Percentiles rank a stretch among this genome's conserved stretches.
Conservation (phyloP, 2,329 filamentous ascomycete genomes). For the Arthrobotrys musiformis region DNA sequence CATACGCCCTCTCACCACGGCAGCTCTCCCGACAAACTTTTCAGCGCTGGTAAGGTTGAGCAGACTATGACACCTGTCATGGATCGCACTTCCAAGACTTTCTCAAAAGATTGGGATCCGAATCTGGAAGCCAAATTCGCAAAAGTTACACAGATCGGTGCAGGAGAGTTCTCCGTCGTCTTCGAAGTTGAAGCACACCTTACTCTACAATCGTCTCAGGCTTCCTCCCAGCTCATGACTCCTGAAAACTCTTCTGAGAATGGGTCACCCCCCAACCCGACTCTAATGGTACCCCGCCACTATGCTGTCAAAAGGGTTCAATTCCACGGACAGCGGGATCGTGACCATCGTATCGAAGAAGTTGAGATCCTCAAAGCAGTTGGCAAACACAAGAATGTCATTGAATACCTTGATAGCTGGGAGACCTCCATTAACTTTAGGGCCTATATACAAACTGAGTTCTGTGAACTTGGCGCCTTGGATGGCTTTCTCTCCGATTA, state of each 20-base stretch:
- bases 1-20: constrained; percentile 48
- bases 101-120: constrained; percentile 70
- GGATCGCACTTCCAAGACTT: constrained; percentile 66
- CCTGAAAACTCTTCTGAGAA: constrained; percentile 66
- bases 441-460: constrained; percentile 97
- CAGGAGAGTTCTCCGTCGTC: constrained; percentile 92
- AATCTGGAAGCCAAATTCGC: constrained; percentile 75
- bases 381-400: constrained; percentile 81
- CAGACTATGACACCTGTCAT: constrained; percentile 75
- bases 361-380: constrained; percentile 82
- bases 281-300: constrained; percentile 66
- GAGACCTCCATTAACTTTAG: constrained; percentile 75
- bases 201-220: constrained; percentile 62
- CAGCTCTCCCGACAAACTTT: constrained; percentile 63
- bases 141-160: constrained; percentile 81
- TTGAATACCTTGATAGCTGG: constrained; percentile 87
- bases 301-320: constrained; percentile 96
- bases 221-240: constrained; percentile 63
- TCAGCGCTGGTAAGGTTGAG: constrained; percentile 71
- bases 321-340: constrained; percentile 80
- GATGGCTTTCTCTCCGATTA: constrained; percentile 85
- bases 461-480: constrained; percentile 91
- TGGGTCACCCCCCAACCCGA: constrained; percentile 68
- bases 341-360: constrained; percentile 84
- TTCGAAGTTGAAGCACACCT: constrained; percentile 74